A percentile compares a stretch with the other conserved stretches of the same genome.
Evolutionary conservation across 2,329 filamentous ascomycete genomes (phyloP).

Genomic region (Cercospora janseana): DNA sequence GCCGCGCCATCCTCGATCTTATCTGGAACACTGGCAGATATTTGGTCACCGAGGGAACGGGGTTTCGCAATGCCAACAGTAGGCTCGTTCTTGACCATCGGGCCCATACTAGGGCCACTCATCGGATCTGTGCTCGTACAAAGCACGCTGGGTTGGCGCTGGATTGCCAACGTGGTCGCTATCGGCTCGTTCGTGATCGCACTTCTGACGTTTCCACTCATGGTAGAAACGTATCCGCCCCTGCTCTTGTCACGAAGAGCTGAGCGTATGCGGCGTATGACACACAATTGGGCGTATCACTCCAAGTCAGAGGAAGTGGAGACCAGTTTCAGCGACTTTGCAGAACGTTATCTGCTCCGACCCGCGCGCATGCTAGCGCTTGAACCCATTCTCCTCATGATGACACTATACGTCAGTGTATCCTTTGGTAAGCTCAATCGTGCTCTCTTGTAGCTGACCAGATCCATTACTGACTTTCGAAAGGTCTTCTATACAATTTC

Average conservation of each 20-base stretch:
- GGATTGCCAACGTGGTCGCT: constrained; percentile 44
- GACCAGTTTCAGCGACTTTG: constrained; percentile 40
- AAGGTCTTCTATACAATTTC: constrained; percentile 39
- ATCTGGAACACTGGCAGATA: constrained; percentile 48
- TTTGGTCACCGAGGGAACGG: constrained; percentile 43
- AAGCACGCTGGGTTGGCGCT: constrained; percentile 44
- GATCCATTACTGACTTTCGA: not conserved
- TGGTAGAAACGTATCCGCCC: constrained; percentile 56
- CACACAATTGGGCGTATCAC: constrained; percentile 43
- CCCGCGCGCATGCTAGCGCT: constrained; percentile 46
- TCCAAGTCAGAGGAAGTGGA: constrained; percentile 43
- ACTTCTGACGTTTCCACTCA: constrained; percentile 42
- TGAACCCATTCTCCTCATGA: constrained; percentile 48
- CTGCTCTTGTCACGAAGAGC: constrained; percentile 43
- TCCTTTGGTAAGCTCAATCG: constrained; percentile 34
- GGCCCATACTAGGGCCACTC: constrained; percentile 60
- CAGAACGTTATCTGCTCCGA: constrained; percentile 44
- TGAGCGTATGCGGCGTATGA: constrained; percentile 29
- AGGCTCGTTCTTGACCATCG: constrained; percentile 64
- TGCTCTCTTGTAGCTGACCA: no score
- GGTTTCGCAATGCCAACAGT: constrained; percentile 60
- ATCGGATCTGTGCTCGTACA: constrained; percentile 43
- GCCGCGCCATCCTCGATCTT: constrained; percentile 46
- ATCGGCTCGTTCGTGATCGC: constrained; percentile 44
- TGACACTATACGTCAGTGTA: constrained; percentile 37